These are phyloP conservation scores for Leucocoprinus leucothites DNA, from an alignment of 768 basidiomycete species.

Conservation along the genomic window DNA sequence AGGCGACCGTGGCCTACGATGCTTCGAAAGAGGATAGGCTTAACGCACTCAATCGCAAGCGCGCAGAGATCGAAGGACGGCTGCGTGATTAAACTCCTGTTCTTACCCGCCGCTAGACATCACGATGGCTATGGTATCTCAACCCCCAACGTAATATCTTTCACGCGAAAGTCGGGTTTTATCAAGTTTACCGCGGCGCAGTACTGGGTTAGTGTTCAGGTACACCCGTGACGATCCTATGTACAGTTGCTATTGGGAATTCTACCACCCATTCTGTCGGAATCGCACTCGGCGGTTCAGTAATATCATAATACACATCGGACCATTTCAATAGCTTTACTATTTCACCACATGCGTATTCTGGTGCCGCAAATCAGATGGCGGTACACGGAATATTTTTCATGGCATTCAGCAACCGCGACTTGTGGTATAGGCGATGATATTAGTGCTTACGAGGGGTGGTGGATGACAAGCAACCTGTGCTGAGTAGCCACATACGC, in stretches of 20 bases:
- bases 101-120: not conserved
- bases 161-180: no score
- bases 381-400: not conserved
- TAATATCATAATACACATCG: not conserved
- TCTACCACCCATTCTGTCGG: no score
- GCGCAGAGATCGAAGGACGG: conserved; percentile 62
- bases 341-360: no score
- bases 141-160: no score
- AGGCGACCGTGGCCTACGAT: conserved; percentile 74
- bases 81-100: conserved; percentile 39
- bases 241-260: no score
- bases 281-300: no score
- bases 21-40: conserved; percentile 86
- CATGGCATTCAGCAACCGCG: not conserved
- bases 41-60: conserved; percentile 67
- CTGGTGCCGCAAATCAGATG: no score
- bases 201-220: not conserved
- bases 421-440: not conserved
- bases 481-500: not conserved
- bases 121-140: not conserved
- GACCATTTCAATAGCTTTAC: not conserved
- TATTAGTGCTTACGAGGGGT: no score
- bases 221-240: not conserved
- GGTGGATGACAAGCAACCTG: not conserved
- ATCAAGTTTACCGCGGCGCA: no score